Evolutionary conservation across 176 grass and related monocot genomes (phyloP), one percentile per base, ranked within the genome.

Genomic region (Urochloa ruziziensis): DNA sequence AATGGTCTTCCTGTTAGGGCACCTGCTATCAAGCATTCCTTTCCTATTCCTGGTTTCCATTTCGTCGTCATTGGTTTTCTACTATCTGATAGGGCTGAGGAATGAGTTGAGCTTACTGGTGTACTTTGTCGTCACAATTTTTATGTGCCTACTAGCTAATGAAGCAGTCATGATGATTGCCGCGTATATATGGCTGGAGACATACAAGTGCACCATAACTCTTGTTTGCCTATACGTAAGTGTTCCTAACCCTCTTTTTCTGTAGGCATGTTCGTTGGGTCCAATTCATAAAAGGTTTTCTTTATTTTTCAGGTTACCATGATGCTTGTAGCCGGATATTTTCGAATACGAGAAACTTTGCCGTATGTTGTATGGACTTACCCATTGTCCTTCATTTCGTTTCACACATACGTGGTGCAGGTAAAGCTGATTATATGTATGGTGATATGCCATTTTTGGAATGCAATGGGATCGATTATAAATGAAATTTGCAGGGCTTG

Each of bases 291-390:
- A 16, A 27, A 9, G 15, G 7, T 39, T 57, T 23, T 71, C 30
- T n/a, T 78, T 30, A 5, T 49, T 24, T 46, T 75, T 35, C 78
- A 95, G 92, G 90, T 85, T 66, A 80, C 86, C 43, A 98, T 98
- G 95, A 98, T 98, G 92, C 89, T 95, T 19, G 88, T 98, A 74
- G 92, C 90, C 56, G 95, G 95, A 78, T 98, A 93, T 90, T 91
- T 98, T 70, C 90, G 89, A 79, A 84, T 93, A 17, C 74, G 74
- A 57, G 91, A 73, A 75, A 80, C 75, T 28, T 84, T 94, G 24
- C 92, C 90, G 17, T 62, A 74, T 78, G n/a, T 89, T 33, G 69
- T 95, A 15, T 98, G 95, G 95, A 87, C 57, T 37, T 98, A 93
- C 79, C 95, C 95, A 5, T 56, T 95, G 57, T 95, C 90, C 16